Evolutionary conservation across 331 rosid species (phyloP).

Genomic region (Malus hybrid): DNA sequence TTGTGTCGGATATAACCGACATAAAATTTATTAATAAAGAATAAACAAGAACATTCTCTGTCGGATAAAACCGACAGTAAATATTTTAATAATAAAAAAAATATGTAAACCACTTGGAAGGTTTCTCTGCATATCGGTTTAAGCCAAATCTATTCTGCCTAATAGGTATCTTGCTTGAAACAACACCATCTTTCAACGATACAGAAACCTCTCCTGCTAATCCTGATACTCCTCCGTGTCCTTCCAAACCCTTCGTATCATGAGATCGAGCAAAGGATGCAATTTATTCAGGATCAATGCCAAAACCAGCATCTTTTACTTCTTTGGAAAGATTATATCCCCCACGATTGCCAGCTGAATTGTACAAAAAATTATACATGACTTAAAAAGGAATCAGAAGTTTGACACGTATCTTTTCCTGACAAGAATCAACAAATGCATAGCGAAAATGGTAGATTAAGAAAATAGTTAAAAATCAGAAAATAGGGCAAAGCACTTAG

Average conservation of each 20-base stretch:
- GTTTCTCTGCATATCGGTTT: conserved; percentile 51
- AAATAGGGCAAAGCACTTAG: too few species aligned
- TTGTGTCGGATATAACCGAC: too few species aligned
- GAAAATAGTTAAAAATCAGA: background rate
- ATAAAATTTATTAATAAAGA: too few species aligned
- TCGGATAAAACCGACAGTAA: too few species aligned
- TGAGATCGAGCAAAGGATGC: conserved; percentile 57
- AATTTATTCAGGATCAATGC: conserved; percentile 53
- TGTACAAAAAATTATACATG: background rate
- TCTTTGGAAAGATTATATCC: conserved; percentile 33
- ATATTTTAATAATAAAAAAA: too few species aligned
- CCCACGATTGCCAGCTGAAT: conserved; percentile 50
- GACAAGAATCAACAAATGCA: conserved; percentile 25
- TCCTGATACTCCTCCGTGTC: conserved; percentile 25
- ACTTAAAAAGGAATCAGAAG: background rate
- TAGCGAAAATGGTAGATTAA: conserved; percentile 4
- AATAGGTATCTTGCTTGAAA: conserved; percentile 31
- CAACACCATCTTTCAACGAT: conserved; percentile 47
- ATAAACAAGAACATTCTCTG: too few species aligned
- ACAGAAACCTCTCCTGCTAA: conserved; percentile 40
- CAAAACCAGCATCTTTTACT: conserved; percentile 57
- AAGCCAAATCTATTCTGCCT: conserved; percentile 49
- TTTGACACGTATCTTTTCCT: conserved; percentile 62
- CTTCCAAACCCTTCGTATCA: conserved; percentile 31
- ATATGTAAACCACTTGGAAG: conserved; percentile 8